These are phyloP conservation scores for Pilaira anomala DNA, from an alignment of 192 early-diverging fungal genomes.

Conservation along the genomic window DNA sequence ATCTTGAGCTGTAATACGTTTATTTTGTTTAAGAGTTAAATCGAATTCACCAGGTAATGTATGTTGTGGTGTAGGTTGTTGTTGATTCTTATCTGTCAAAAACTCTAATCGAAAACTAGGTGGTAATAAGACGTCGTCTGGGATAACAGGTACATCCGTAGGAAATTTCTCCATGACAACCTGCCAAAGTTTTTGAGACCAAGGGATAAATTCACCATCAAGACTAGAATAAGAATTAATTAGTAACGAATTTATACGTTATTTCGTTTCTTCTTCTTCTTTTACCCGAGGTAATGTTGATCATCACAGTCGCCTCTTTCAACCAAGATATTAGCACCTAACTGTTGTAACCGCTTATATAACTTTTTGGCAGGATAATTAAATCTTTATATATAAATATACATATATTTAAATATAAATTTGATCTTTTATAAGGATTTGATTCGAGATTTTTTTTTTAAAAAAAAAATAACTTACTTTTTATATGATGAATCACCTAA, in stretches of 20 bases:
- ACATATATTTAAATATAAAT: background rate
- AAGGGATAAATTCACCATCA: constrained; percentile 88
- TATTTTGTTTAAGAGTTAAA: constrained; percentile 49
- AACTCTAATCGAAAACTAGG: constrained; percentile 50
- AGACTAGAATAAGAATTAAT: constrained; percentile 36
- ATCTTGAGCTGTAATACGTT: constrained; percentile 66
- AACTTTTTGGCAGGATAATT: constrained; percentile 94
- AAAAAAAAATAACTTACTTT: no score
- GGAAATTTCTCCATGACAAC: constrained; percentile 58
- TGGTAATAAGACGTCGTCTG: constrained; percentile 42
- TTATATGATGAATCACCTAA: constrained; percentile 92
- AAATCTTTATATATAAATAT: constrained; percentile 73
- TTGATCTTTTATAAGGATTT: no score
- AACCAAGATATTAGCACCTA: constrained; percentile 74
- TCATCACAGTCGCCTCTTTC: constrained; percentile 88
- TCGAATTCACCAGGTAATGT: constrained; percentile 28
- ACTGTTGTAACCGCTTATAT: constrained; percentile 75
- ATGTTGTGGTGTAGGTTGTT: background rate
- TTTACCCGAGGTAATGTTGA: constrained; percentile 88
- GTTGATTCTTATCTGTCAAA: constrained; percentile 19
- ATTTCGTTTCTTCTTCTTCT: background rate
- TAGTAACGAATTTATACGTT: background rate
- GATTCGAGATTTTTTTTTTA: background rate
- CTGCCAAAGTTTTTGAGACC: constrained; percentile 78
- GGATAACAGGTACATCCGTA: constrained; percentile 46